phyloP scores from a whole-genome alignment of 1,284 basidiomycete genomes.

The Ustilago lituana region DNA sequence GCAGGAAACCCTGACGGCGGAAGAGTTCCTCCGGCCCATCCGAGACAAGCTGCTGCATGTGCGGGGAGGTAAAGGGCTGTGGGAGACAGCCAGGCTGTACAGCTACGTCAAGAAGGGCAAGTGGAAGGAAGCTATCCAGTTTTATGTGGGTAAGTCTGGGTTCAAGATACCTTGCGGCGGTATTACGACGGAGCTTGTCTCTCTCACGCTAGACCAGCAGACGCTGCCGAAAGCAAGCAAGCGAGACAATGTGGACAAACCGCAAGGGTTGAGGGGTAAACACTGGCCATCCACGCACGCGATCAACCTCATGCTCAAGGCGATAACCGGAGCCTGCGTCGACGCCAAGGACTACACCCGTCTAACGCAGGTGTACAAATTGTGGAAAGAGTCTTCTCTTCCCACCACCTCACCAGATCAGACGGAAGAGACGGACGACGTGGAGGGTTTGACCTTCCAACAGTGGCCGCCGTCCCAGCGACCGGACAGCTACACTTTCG shows the following conservation, averaged over 20 bases:
- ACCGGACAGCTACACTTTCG: conserved; percentile 36
- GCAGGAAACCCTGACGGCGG: conserved; percentile 17
- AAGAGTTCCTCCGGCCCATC: conserved; percentile 33
- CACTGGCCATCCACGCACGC: conserved; percentile 48
- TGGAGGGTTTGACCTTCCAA: conserved; percentile 12
- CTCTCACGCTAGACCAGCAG: conserved; percentile 13
- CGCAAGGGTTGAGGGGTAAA: conserved; percentile 5
- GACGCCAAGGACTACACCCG: conserved; percentile 26
- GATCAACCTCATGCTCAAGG: conserved; percentile 37
- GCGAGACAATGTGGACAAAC: background rate
- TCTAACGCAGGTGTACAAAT: conserved; percentile 13
- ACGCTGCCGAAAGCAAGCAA: background rate
- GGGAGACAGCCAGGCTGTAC: conserved; percentile 40
- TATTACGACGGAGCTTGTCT: conserved; percentile 22
- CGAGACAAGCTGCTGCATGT: conserved; percentile 4
- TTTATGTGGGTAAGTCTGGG: conserved; percentile 19
- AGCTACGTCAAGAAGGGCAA: conserved; percentile 17
- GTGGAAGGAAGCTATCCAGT: conserved; percentile 23
- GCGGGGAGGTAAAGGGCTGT: conserved; percentile 30
- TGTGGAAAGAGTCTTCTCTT: conserved; percentile 20
- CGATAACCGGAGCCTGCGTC: conserved; percentile 18
- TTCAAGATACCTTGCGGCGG: conserved; percentile 37
- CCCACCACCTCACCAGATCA: background rate
- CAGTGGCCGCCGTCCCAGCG: conserved; percentile 35
- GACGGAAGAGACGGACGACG: background rate